Percentiles rank a stretch among this genome's conserved stretches.
These are phyloP conservation scores for Saitozyma podzolica DNA, from an alignment of 768 basidiomycete genomes.

Conservation along the genomic window DNA sequence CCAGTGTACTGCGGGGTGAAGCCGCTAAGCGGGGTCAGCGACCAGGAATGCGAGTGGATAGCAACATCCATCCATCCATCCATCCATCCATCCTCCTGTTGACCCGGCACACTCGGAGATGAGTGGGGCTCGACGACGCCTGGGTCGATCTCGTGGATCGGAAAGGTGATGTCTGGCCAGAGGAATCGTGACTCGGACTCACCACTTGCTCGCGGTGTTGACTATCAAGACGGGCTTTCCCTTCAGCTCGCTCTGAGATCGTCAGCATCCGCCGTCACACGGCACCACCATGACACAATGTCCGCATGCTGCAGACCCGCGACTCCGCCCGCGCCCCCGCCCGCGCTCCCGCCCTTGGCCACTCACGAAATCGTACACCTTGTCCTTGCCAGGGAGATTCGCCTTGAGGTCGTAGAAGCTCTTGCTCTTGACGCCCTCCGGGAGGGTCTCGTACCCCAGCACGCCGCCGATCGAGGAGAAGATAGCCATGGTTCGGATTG, in stretches of 20 bases:
- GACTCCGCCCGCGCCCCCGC: background rate
- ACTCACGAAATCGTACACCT: slow-evolving; percentile 40
- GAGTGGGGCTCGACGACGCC: too few relatives aligned
- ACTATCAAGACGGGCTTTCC: slow-evolving; percentile 54
- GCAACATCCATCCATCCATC: background rate
- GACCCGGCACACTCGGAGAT: background rate
- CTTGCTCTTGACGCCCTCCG: slow-evolving; percentile 24
- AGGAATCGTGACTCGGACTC: slow-evolving; percentile 19
- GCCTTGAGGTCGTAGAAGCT: slow-evolving; percentile 50
- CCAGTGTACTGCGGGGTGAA: slow-evolving; percentile 58
- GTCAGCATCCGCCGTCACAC: background rate
- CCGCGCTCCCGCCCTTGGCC: too few relatives aligned
- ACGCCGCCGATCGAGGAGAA: slow-evolving; percentile 20
- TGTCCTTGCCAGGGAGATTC: slow-evolving; percentile 39
- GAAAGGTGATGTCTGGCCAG: background rate
- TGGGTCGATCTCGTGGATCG: too few relatives aligned
- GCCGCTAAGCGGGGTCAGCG: slow-evolving; percentile 32
- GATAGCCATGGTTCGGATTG: slow-evolving; percentile 11
- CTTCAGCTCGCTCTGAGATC: slow-evolving; percentile 18
- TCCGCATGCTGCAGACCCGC: background rate
- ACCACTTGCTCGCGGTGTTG: slow-evolving; percentile 54
- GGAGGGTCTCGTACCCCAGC: slow-evolving; percentile 44
- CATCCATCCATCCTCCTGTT: background rate
- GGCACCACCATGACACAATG: too few relatives aligned
- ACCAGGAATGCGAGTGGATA: background rate